Evolutionary conservation across 768 basidiomycete genomes (phyloP), one percentile per base, ranked within the genome.

Genomic region (Lentinula sp.): DNA sequence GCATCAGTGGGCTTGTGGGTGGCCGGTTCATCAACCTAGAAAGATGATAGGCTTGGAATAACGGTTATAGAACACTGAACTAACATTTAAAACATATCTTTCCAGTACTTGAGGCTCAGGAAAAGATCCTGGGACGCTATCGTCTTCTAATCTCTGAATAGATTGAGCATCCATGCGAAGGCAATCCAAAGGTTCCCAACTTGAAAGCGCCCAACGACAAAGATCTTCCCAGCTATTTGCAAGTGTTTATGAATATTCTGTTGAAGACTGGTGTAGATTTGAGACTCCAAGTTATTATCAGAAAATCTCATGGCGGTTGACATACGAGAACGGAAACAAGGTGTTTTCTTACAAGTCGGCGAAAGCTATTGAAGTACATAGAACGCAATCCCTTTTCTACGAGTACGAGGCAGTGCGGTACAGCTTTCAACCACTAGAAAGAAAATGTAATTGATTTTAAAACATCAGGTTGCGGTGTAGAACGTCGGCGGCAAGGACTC

Each of bases 21-120:
- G 1, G 79, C 85, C 42, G 91, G 93, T 53, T 80, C 82, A 65
- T 86, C 79, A 16, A 94, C 90, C 90, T 92, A 39, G 16, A 46
- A 28, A 46, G 3, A 9, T 2, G 15, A 42, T 23, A 1, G 32
- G 28, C 28, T 34, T 13, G 39, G 32, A 23, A 40, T 45, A 8
- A 28, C 39, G 54, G 21, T 46, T 13, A 37, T 31, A 28, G 42
- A 32, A 46, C 28, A n/a, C 4, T 23, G 15, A 48, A 48, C 48
- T 46, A 15, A 59, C 55, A n/a, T 56, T 56, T 8, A 28, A 8
- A 9, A 56, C 45, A 32, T n/a, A 46, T 59, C 57, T 59, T 23
- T 48, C 57, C 21, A 9, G 43, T 7, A 59, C 32, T 31, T 39
- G 32, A 46, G 28, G 45, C 21, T 35, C 48, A 40, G 57, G 57